Base-by-base conservation (phyloP, 1,284 basidiomycete species). In the Leccinum subspadiceum region DNA sequence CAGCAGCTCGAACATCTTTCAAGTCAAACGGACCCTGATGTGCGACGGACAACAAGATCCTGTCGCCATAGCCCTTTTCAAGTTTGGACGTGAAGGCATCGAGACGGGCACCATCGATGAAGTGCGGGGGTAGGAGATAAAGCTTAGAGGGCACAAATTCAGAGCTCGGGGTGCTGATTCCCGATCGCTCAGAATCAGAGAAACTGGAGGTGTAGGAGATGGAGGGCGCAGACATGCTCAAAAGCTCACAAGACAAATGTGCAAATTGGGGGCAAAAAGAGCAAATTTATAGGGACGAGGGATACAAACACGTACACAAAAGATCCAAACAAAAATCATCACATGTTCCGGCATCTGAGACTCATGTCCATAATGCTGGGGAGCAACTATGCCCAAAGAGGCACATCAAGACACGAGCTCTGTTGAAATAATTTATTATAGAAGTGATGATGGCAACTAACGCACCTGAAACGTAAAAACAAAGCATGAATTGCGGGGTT, bases 11-110 rank as follows among this genome's bases (percentile, higher is more conserved):
- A 1, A 68, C 22, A 2, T 53, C 57, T 5, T 60, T 60, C 26
- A 26, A 3, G 9, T 68, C 54, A 41, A 70, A 61, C 2, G 26
- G 26, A 2, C 46, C 52, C 1, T 58, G 12, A 7, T 72, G 73
- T 0, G 62, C 60, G 17, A 74, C 60, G 1, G 39, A 60, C 37
- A 75, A 55, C 5, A 72, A 35, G 12, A 75, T 56, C 44, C 61
- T 72, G 51, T 73, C 71, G 3, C 62, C 72, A 46, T 66, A 65
- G n/a, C 73, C 72, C 20, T 63, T 74, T 9, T 70, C 66, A 33
- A 75, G 66, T 37, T 59, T 69, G 4, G 61, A 63, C 2, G 60
- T 37, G 6, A 72, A 70, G 1, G 50, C 29, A 20, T 56, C 54
- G 24, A 75, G 62, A 5, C 56, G 59, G n/a, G 10, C n/a, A 8